Base-by-base conservation (phyloP, 225 moss, liverwort and hornwort genomes). In the Antitrichia curtipendula region DNA sequence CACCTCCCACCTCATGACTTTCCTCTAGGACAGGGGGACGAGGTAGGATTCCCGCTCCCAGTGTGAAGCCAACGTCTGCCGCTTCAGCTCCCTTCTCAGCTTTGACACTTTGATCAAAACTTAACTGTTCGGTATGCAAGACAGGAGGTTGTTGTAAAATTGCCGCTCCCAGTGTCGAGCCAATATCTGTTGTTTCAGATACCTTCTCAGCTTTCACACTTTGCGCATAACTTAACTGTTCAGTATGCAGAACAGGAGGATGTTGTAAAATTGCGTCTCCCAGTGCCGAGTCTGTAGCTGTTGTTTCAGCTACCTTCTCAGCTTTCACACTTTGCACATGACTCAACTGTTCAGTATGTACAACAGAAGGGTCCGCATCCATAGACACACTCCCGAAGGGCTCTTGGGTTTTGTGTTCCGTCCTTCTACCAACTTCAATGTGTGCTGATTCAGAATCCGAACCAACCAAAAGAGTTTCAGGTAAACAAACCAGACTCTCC, bases 121-220 rank as follows among this genome's bases (percentile, higher is more conserved):
- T 84, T 52, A 85, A 72, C 32, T 75, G 87, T 45, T 69, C 54
- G 57, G 17, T 81, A 57, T 32, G 62, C 59, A 85, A 60, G 52
- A 62, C 41, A 50, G 80, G 82, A 65, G 47, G 86, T 25, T 59
- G 47, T 75, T 88, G 84, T 15, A 88, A 76, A 43, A 75, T 80
- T 88, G 77, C 86, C 53, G 54, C 81, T 62, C 78, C 80, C 69
- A 75, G 75, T 87, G 85, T 57, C 50, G 72, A 64, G 82, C 82
- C 73, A 38, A 78, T 58, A 45, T 83, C 92, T 79, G 59, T 53
- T 84, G 78, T 73, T 60, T 59, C 74, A 74, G 60, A 54, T 45
- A 79, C 32, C 75, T 86, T 85, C 83, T 91, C 90, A 82, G 78
- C 40, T 80, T 84, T 78, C 60, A 85, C 90, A 87, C 70, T 88